Base-by-base conservation (phyloP, 2,329 filamentous ascomycete species). In the Talaromyces atroroseus region DNA sequence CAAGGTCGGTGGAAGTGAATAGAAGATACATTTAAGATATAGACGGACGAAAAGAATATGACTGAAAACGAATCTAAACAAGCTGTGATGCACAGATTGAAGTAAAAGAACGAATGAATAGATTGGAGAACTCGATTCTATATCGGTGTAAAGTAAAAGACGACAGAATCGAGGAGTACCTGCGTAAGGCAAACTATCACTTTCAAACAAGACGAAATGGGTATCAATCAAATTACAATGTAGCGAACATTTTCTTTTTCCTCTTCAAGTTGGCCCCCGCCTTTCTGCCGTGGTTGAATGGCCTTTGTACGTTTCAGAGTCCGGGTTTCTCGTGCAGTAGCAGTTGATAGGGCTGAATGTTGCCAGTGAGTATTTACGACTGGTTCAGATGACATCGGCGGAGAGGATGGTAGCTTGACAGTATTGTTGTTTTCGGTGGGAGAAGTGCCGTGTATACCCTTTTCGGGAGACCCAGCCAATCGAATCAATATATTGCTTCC, bases 201-300 rank as follows among this genome's bases (percentile, higher is more conserved):
- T 23, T 47, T 20, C 24, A 42, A 29, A 11, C 10, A 51, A 53
- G 26, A 54, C 32, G 29, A 52, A 53, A 38, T 47, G 52, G 55
- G 54, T 51, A 58, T 24, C 45, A 44, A 42, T 57, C 29, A 57
- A 44, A 36, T 40, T 44, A 58, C 46, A 23, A 54, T 49, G 7
- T 63, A 46, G 44, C 57, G 60, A 3, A 65, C 54, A 61, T 69
- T 71, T 56, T 71, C 72, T 24, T 67, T 71, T n/a, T 64, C 62
- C 36, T 63, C 61, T 58, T 60, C 63, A 32, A 50, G 52, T 20
- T 62, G 63, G 29, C 52, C 8, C 2, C 7, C 26, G 26, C 6
- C 26, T 29, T 61, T 46, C 63, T 61, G 57, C 66, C 69, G 44
- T 65, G 66, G 26, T 7, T 29, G 26, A 11, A 29, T 29, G 3